Base-by-base conservation (phyloP, 306 rosid species). In the Cucurbita argyrosperma region DNA sequence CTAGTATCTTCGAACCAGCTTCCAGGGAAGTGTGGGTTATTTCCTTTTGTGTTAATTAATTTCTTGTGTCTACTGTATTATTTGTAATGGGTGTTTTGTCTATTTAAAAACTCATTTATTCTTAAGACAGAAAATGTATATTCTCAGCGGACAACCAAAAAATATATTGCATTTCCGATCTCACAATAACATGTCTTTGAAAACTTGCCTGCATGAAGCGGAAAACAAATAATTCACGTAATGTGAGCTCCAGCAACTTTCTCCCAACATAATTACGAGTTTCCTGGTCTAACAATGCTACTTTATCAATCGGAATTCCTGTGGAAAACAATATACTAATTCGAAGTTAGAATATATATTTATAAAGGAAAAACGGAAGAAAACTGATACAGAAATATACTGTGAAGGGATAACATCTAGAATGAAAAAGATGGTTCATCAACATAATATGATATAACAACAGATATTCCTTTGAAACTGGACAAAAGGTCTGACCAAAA, bases 301-400 rank as follows among this genome's bases (percentile, higher is more conserved):
- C 98, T 89, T 86, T 86, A 80, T 94, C 98, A 76, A 94, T 80
- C 53, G 98, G 85, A 79, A 94, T 82, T 76, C 98, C 98, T 94
- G 96, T 60, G 74, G 70, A 76, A 88, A 74, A 61, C 66, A 57
- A 76, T 83, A 75, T 77, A 75, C 40, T 68, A 82, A 66, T 40
- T 73, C 8, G 14, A 74, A 43, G 18, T 72, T 19, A 21, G n/a
- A 68, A 47, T 14, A 68, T 26, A 68, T 11, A 23, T 46, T 67
- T 46, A 68, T 46, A 47, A 18, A 43, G 0, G 4, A 12, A 30
- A 30, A 30, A 30, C 35, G 0, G 0, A 30, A 30, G 35, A 30
- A 30, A 30, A 30, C 35, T 30, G 35, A 30, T 30, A 30, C 35
- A 30, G 35, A 46, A 12, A 68, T 1, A 46, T 68, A 13, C 19